These are phyloP conservation scores for Coemansia sp. DNA, from an alignment of 192 early-diverging fungal genomes.

Conservation along the genomic window DNA sequence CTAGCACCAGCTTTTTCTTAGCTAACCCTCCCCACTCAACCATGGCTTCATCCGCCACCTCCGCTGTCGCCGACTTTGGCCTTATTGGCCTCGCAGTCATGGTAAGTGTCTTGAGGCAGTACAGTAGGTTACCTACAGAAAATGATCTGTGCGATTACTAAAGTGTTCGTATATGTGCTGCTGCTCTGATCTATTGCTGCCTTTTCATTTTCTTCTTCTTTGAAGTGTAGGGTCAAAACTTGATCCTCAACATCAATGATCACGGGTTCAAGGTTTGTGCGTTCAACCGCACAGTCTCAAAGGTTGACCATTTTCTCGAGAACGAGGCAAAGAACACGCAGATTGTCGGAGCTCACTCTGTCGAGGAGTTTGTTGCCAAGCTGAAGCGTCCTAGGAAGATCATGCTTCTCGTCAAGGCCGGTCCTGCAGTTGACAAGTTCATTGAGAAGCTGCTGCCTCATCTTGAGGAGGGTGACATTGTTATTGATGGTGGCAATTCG, in stretches of 20 bases:
- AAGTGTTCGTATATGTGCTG: background rate
- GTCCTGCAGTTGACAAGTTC: conserved; percentile 91
- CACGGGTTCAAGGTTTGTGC: conserved; percentile 93
- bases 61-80: conserved; percentile 86
- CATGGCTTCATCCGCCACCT: conserved; percentile 23
- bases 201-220: background rate
- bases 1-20: background rate
- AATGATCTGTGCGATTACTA: background rate
- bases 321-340: conserved; percentile 98
- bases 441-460: conserved; percentile 87
- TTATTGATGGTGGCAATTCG: conserved; percentile 99
- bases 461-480: conserved; percentile 90
- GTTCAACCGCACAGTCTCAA: conserved; percentile 93
- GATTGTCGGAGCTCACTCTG: conserved; percentile 90
- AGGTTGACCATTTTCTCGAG: conserved; percentile 92
- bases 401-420: conserved; percentile 99
- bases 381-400: conserved; percentile 96
- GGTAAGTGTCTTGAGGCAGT: conserved; percentile 59
- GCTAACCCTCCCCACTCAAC: background rate
- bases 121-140: background rate
- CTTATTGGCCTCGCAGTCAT: conserved; percentile 99
- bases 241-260: conserved; percentile 99
- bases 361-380: conserved; percentile 92
- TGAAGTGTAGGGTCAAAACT: conserved; percentile 86
- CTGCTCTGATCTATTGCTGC: background rate